Evolutionary conservation across 345 rosid species (phyloP), one percentile per base, ranked within the genome.

Genomic region (Citrus maxima): DNA sequence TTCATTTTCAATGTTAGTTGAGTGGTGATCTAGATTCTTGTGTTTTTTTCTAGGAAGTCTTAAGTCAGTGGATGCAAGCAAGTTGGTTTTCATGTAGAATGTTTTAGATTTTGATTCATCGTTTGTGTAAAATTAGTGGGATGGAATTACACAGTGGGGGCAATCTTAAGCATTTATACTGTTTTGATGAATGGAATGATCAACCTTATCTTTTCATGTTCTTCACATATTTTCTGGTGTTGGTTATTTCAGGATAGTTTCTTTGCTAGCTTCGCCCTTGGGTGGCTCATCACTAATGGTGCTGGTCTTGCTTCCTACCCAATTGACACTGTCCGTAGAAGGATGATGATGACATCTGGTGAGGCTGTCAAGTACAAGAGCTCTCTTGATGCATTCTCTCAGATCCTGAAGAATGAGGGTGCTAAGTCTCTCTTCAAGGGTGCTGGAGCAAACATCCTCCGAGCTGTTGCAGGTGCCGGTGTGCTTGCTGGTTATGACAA

Each of bases 261-360:
- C 86, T 83, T 93, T 51, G 98, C 98, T 76, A 93, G 98, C 84
- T 93, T 93, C 76, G 89, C 90, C 13, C 87, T 93, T 18, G 98
- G 98, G 40, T 93, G 98, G 98, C 89, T 90, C 78, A 92, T 93
- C 81, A 93, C 98, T 37, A 90, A 89, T 9, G 98, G 97, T 78
- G 98, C 97, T 66, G 97, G 98, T 27, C 91, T 93, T 78, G 95
- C 97, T 1, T 90, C 98, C 16, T 93, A 93, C 82, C 98, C 98
- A 5, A 87, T 93, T 24, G 98, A 93, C 82, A 92, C 98, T 0
- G 97, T 92, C 60, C 97, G 98, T 18, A 92, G 98, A 90, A 93
- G 98, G 85, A 93, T 93, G 98, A 93, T 93, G 98, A 93, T 93
- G 98, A 93, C 98, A 4, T 93, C 97, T 1, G 98, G 98, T 61